A percentile compares a stretch with the other conserved stretches of the same genome.
Conservation (phyloP, 495 filamentous ascomycete genomes). For the Aspergillus affinis region DNA sequence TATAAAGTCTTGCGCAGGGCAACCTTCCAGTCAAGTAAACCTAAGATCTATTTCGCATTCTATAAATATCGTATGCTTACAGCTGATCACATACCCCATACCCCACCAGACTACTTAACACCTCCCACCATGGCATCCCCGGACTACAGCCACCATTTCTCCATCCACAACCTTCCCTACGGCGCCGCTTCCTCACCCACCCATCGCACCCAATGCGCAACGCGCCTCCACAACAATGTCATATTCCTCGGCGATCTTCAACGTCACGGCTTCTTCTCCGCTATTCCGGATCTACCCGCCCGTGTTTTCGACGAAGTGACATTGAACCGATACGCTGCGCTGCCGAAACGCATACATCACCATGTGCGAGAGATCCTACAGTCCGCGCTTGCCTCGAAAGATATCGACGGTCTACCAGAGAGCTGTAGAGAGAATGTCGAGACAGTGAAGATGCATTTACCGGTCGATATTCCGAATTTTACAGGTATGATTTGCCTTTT, state of each 20-base stretch:
- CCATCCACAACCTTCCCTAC: constrained; percentile 80
- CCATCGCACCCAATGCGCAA: constrained; percentile 38
- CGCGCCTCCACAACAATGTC: constrained; percentile 28
- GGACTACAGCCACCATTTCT: constrained; percentile 28
- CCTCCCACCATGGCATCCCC: constrained; percentile 24
- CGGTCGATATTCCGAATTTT: constrained; percentile 78
- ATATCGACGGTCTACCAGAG: constrained; percentile 52
- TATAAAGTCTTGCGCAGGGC: too few relatives aligned
- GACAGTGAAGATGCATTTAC: constrained; percentile 66
- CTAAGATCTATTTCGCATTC: too few relatives aligned
- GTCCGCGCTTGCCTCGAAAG: constrained; percentile 28
- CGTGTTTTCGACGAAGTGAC: constrained; percentile 45
- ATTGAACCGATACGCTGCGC: constrained; percentile 72
- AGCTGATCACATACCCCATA: too few relatives aligned
- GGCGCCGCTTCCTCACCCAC: constrained; percentile 66
- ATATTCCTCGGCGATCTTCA: constrained; percentile 51
- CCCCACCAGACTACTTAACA: too few relatives aligned
- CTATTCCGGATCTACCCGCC: constrained; percentile 18
- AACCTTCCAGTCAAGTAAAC: too few relatives aligned
- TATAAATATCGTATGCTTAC: too few relatives aligned
- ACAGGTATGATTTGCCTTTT: constrained; percentile 22
- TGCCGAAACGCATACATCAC: constrained; percentile 62
- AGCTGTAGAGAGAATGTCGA: constrained; percentile 52
- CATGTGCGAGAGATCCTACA: constrained; percentile 52
- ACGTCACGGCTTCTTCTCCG: constrained; percentile 36